These are phyloP conservation scores for Epichloe sibirici DNA, from an alignment of 2,329 filamentous ascomycete species.

Conservation along the genomic window DNA sequence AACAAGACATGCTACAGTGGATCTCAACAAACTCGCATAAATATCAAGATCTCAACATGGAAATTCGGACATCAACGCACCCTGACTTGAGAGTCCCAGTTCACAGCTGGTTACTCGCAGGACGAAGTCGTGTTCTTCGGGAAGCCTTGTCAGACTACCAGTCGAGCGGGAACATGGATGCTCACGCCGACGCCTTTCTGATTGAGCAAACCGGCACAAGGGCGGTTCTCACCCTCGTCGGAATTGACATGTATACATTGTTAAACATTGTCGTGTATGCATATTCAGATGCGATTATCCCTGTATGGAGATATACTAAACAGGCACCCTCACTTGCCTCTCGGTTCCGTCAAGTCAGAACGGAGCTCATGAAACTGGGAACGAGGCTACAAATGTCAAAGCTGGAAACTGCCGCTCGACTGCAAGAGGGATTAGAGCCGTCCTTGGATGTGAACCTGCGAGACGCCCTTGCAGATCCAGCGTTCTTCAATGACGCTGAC, in stretches of 20 bases:
- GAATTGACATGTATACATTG: constrained; percentile 64
- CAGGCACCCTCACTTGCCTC: constrained; percentile 52
- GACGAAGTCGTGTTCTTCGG: constrained; percentile 59
- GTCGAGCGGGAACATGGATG: constrained; percentile 10
- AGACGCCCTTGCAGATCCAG: constrained; percentile 51
- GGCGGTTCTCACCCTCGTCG: constrained; percentile 49
- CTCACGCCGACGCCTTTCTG: constrained; percentile 17
- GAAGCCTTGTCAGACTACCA: constrained; percentile 47
- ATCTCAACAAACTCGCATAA: constrained; percentile 27
- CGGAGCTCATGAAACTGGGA: constrained; percentile 80
- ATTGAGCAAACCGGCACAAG: constrained; percentile 32
- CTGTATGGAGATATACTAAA: constrained; percentile 74
- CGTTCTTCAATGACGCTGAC: constrained; percentile 71
- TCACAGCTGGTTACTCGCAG: constrained; percentile 70
- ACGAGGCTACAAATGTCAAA: constrained; percentile 55
- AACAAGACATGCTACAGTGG: constrained; percentile 45
- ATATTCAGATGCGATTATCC: constrained; percentile 69
- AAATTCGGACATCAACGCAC: constrained; percentile 42
- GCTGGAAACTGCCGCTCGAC: constrained; percentile 64
- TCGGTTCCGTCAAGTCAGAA: constrained; percentile 67
- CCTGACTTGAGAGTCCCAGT: constrained; percentile 65
- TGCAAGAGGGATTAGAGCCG: constrained; percentile 54
- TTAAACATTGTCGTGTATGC: constrained; percentile 69
- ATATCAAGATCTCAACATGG: constrained; percentile 30
- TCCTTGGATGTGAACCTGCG: constrained; percentile 60